Percentiles rank a stretch among this genome's conserved stretches.
Evolutionary conservation across 2,329 filamentous ascomycete genomes (phyloP).

Genomic region (Rutstroemia sp.): DNA sequence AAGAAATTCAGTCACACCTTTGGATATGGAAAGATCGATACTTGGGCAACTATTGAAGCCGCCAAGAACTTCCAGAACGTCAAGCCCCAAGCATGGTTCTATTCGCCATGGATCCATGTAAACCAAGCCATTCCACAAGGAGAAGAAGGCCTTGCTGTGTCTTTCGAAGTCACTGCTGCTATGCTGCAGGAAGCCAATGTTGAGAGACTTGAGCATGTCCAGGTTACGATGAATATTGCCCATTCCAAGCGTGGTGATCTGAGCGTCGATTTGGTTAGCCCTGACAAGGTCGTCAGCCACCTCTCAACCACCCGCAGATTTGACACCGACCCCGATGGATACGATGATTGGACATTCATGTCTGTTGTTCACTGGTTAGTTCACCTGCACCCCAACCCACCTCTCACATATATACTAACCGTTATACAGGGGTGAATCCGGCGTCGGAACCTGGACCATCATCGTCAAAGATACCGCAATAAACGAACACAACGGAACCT

Average conservation of each 20-base stretch:
- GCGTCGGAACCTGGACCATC: conserved; percentile 84
- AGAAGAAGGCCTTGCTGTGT: conserved; percentile 66
- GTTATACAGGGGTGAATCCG: conserved; percentile 67
- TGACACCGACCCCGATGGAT: conserved; percentile 63
- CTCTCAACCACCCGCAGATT: conserved; percentile 67
- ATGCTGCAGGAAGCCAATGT: conserved; percentile 80
- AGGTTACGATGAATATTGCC: conserved; percentile 92
- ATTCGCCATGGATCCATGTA: conserved; percentile 89
- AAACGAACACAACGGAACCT: conserved; percentile 70
- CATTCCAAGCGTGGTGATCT: conserved; percentile 84
- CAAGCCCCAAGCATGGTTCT: conserved; percentile 93
- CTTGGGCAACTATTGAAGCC: conserved; percentile 73
- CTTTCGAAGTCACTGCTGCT: conserved; percentile 74
- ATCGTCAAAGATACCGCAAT: conserved; percentile 76
- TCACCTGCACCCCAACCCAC: neutral
- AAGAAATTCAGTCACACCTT: conserved; percentile 90
- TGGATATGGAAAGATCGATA: conserved; percentile 93
- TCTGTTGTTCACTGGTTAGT: conserved; percentile 88
- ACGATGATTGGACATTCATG: conserved; percentile 98
- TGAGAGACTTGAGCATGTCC: conserved; percentile 85
- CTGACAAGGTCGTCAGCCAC: conserved; percentile 72
- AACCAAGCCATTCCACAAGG: conserved; percentile 82
- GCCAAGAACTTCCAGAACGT: conserved; percentile 82
- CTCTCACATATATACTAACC: conserved; percentile 19
- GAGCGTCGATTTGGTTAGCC: conserved; percentile 85